Percentiles rank a stretch among this genome's conserved stretches.
phyloP scores from a whole-genome alignment of 1,284 basidiomycete genomes.

The Ustanciosporium gigantosporum region DNA sequence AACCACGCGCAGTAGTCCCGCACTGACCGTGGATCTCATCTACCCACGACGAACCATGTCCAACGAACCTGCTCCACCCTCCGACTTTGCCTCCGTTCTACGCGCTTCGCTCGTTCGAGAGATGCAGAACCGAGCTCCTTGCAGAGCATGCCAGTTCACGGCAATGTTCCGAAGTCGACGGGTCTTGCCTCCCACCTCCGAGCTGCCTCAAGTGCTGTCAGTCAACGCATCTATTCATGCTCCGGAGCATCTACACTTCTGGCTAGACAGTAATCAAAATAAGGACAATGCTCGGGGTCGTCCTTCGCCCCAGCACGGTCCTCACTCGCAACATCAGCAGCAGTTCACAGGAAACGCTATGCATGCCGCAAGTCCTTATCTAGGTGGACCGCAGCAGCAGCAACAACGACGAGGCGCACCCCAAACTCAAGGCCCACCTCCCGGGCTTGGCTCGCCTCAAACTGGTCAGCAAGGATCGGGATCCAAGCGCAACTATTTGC shows the following conservation, averaged over 20 bases:
- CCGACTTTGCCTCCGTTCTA: slow-evolving; percentile 74
- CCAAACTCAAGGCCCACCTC: background rate
- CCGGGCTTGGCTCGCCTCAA: background rate
- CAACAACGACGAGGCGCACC: background rate
- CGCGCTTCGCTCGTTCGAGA: slow-evolving; percentile 78
- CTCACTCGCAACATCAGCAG: too few species aligned
- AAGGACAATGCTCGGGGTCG: background rate
- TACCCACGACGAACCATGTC: slow-evolving; percentile 75
- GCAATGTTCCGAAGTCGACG: slow-evolving; percentile 68
- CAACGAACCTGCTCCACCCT: slow-evolving; percentile 65
- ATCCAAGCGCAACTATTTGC: slow-evolving; percentile 62
- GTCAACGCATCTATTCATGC: slow-evolving; percentile 82
- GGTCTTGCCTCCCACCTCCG: slow-evolving; percentile 65
- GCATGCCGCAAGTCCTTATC: background rate
- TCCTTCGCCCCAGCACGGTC: slow-evolving; percentile 7
- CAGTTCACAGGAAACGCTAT: slow-evolving; percentile 10
- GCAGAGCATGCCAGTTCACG: slow-evolving; percentile 70
- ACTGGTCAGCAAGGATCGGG: background rate
- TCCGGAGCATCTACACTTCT: slow-evolving; percentile 75
- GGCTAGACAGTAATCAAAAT: slow-evolving; percentile 69
- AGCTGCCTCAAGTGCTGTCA: slow-evolving; percentile 80
- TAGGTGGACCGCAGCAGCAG: background rate
- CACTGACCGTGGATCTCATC: slow-evolving; percentile 71
- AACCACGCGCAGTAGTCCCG: slow-evolving; percentile 61
- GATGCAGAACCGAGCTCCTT: slow-evolving; percentile 80